Evolutionary conservation across 495 filamentous ascomycete genomes (phyloP).

Genomic region (Penicillium coffeae): DNA sequence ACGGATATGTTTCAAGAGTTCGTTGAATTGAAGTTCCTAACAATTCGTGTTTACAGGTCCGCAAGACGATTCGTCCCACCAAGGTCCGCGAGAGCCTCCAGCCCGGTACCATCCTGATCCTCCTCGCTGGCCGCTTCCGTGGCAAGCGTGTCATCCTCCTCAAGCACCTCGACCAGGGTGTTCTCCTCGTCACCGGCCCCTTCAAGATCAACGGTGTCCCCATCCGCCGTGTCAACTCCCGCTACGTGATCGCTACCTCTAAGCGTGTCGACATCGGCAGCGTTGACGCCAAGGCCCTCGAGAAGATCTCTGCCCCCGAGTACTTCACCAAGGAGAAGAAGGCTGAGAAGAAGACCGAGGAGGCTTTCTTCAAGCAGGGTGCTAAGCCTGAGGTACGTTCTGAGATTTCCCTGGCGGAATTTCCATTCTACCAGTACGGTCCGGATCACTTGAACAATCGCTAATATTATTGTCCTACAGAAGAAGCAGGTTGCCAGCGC

Average conservation of each 20-base stretch:
- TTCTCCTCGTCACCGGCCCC: constrained; percentile 97
- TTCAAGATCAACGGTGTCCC: constrained; percentile 99
- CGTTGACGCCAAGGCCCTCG: constrained; percentile 74
- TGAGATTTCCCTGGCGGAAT: not conserved
- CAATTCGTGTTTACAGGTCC: constrained; percentile 60
- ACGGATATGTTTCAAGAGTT: not conserved
- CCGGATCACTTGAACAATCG: too few species aligned
- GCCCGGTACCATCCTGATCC: constrained; percentile 93
- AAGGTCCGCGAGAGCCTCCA: constrained; percentile 80
- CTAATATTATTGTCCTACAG: constrained; percentile 46
- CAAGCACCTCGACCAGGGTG: constrained; percentile 92
- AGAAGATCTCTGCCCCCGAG: constrained; percentile 75
- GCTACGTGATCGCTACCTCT: constrained; percentile 98
- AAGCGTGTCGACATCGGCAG: constrained; percentile 80
- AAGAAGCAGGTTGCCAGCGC: constrained; percentile 90
- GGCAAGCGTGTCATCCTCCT: constrained; percentile 99
- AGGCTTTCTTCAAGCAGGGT: constrained; percentile 95
- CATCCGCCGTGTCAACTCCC: constrained; percentile 92
- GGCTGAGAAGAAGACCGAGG: constrained; percentile 88
- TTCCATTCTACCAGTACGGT: not conserved
- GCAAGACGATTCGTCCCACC: constrained; percentile 86
- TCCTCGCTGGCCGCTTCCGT: constrained; percentile 98
- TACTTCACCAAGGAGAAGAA: constrained; percentile 97
- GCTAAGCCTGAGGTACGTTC: constrained; percentile 88
- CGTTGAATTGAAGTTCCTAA: constrained; percentile 29